A percentile compares a stretch with the other conserved stretches of the same genome.
Conservation (phyloP, 306 rosid genomes). For the Purshia tridentata region DNA sequence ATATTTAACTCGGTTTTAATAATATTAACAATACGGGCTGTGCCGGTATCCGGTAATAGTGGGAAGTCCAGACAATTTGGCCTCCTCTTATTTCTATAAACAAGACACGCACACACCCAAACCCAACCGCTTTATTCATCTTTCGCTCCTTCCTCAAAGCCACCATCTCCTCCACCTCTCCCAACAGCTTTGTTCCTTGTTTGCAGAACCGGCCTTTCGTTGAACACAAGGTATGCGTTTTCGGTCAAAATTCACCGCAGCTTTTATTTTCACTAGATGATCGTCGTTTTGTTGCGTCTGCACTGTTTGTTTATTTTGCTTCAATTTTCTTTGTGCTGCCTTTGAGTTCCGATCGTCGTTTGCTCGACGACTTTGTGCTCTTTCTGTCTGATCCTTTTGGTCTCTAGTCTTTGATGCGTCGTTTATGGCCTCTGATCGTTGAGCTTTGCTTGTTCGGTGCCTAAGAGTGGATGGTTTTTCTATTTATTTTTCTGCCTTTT, state of each 20-base stretch:
- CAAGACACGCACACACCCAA: background rate
- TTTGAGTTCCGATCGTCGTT: constrained; percentile 25
- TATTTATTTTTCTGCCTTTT: background rate
- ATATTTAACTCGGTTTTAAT: background rate
- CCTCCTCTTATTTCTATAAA: constrained; percentile 42
- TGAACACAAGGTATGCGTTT: constrained; percentile 36
- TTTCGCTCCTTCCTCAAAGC: constrained; percentile 28
- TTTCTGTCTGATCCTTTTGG: constrained; percentile 22
- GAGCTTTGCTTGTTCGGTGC: constrained; percentile 18
- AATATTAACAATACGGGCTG: constrained; percentile 9
- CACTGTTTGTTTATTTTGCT: background rate
- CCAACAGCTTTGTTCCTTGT: constrained; percentile 21
- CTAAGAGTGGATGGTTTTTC: background rate
- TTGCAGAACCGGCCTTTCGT: constrained; percentile 26
- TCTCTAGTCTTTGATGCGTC: constrained; percentile 31
- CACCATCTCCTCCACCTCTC: constrained; percentile 15
- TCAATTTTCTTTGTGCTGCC: background rate
- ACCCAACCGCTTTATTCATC: constrained; percentile 52
- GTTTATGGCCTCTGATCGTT: constrained; percentile 20
- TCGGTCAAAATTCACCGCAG: background rate
- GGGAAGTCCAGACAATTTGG: constrained; percentile 43
- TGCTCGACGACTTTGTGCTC: constrained; percentile 22
- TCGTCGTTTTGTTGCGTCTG: background rate
- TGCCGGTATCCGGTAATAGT: constrained; percentile 57
- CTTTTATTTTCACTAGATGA: background rate